Evolutionary conservation across 2,329 filamentous ascomycete species (phyloP).

Genomic region (Scedosporium aurantiacum): DNA sequence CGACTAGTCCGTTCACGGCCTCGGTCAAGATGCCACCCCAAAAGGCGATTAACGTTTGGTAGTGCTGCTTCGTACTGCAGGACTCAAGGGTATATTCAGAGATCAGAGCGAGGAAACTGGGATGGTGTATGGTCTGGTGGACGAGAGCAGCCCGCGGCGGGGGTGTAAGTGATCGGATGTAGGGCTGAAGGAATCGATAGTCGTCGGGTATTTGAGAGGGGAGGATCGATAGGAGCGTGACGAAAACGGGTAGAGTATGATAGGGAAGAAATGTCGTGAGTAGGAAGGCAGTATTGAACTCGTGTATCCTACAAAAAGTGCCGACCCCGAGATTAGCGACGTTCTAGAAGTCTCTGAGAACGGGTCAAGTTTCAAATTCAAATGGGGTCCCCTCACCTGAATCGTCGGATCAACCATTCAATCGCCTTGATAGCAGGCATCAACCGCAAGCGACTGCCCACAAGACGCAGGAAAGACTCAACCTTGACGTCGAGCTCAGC

Average conservation of each 20-base stretch:
- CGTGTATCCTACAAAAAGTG: slow-evolving; percentile 56
- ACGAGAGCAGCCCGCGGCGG: slow-evolving; percentile 75
- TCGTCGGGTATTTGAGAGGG: slow-evolving; percentile 62
- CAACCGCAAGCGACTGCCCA: slow-evolving; percentile 64
- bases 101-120: slow-evolving; percentile 62
- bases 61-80: slow-evolving; percentile 60
- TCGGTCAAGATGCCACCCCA: slow-evolving; percentile 87
- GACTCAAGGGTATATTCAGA: slow-evolving; percentile 71
- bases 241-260: slow-evolving; percentile 75
- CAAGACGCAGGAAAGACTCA: slow-evolving; percentile 72
- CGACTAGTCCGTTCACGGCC: slow-evolving; percentile 71
- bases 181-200: slow-evolving; percentile 78
- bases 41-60: slow-evolving; percentile 71
- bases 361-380: too few relatives aligned
- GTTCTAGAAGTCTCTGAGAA: background rate
- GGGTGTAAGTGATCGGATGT: slow-evolving; percentile 63
- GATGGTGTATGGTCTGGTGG: slow-evolving; percentile 70
- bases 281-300: slow-evolving; percentile 71
- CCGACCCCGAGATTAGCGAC: slow-evolving; percentile 4
- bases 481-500: slow-evolving; percentile 66
- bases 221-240: slow-evolving; percentile 77
- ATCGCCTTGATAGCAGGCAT: slow-evolving; percentile 83
- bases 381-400: slow-evolving; percentile 48
- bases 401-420: slow-evolving; percentile 89
- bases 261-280: slow-evolving; percentile 87